Evolutionary conservation across 1,284 basidiomycete genomes (phyloP).

Genomic region (Heterobasidion occidentale): DNA sequence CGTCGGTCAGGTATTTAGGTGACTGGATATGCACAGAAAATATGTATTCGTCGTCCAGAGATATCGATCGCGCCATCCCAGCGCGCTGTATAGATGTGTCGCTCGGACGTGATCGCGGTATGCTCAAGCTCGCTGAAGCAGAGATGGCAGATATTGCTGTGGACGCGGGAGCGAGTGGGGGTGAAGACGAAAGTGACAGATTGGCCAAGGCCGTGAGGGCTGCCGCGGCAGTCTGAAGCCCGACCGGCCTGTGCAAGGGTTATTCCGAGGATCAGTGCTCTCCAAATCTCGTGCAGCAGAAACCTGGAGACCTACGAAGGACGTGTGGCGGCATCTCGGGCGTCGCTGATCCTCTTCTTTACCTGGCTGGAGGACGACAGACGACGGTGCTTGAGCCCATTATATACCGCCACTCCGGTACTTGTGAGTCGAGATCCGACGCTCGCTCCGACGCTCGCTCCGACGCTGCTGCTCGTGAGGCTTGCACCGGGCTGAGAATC

Average conservation of each 20-base stretch:
- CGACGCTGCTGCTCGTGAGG: background rate
- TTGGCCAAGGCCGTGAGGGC: constrained; percentile 38
- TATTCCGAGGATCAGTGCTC: constrained; percentile 3
- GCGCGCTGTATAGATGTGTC: background rate
- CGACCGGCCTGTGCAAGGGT: constrained; percentile 28
- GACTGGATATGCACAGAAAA: background rate
- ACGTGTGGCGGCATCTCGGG: constrained; percentile 61
- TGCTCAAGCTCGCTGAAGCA: constrained; percentile 9
- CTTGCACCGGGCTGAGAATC: constrained; percentile 2
- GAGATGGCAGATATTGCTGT: constrained; percentile 7
- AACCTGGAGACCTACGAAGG: constrained; percentile 49
- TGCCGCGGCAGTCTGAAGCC: constrained; percentile 33
- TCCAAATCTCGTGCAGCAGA: constrained; percentile 7
- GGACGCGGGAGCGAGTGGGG: constrained; percentile 15
- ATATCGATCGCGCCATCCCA: constrained; percentile 4
- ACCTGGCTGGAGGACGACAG: constrained; percentile 61
- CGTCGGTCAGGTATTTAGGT: background rate
- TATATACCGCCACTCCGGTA: constrained; percentile 16
- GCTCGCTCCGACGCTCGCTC: background rate
- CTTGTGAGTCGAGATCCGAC: constrained; percentile 8
- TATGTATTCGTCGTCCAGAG: constrained; percentile 4
- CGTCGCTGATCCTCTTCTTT: constrained; percentile 64
- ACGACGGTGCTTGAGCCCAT: constrained; percentile 45
- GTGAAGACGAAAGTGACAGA: constrained; percentile 42
- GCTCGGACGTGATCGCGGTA: constrained; percentile 8